Conservation (phyloP, 2,329 filamentous ascomycete species). For the Cytospora piceicola region DNA sequence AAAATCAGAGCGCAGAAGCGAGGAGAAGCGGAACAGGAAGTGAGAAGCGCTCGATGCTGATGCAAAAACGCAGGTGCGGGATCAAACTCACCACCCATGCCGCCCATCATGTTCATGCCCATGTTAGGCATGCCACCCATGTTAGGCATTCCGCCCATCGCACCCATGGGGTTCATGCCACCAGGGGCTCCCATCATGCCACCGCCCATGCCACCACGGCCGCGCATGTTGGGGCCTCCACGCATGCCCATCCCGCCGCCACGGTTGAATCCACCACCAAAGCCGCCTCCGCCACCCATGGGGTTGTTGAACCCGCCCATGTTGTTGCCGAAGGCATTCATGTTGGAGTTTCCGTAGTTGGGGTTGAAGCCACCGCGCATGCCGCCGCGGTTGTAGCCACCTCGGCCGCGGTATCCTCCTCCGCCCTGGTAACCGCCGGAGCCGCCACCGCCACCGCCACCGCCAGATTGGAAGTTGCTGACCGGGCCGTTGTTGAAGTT, state of each 20-base stretch:
- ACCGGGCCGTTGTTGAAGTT: conserved; percentile 52
- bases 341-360: conserved; percentile 49
- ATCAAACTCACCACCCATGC: conserved; percentile 48
- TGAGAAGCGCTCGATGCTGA: not conserved
- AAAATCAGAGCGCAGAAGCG: not conserved
- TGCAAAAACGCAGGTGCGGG: not conserved
- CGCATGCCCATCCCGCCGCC: conserved; percentile 52
- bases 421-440: conserved; percentile 41
- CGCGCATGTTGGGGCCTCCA: conserved; percentile 53
- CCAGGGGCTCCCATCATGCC: conserved; percentile 57
- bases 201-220: conserved; percentile 55
- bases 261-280: conserved; percentile 53
- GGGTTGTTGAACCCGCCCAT: conserved; percentile 41
- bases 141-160: conserved; percentile 45
- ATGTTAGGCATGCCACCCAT: conserved; percentile 48
- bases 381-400: conserved; percentile 52
- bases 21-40: not conserved
- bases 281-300: conserved; percentile 55
- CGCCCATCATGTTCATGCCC: conserved; percentile 48
- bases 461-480: conserved; percentile 42
- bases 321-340: conserved; percentile 30
- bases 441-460: conserved; percentile 54
- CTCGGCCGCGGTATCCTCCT: conserved; percentile 56
- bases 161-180: conserved; percentile 61
- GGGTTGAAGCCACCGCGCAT: conserved; percentile 50